Percentiles rank a stretch among this genome's conserved stretches.
Conservation (phyloP, 345 rosid genomes). For the Sonneratia caseolaris region DNA sequence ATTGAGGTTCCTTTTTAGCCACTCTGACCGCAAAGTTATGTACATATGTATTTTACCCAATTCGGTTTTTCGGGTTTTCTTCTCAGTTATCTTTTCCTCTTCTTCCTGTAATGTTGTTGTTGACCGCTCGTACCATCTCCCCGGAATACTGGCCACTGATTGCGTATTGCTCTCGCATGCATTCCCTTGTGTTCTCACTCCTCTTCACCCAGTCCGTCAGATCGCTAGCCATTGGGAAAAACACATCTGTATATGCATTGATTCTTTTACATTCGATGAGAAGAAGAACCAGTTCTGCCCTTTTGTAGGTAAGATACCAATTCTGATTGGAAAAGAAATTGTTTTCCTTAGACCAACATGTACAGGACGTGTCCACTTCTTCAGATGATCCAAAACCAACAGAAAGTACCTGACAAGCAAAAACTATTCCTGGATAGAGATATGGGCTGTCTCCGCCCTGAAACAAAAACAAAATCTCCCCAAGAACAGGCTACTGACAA, state of each 20-base stretch:
- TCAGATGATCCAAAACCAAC: not conserved
- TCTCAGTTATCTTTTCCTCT: constrained; percentile 6
- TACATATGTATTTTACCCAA: constrained; percentile 1
- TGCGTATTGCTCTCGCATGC: not conserved
- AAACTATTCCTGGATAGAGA: not conserved
- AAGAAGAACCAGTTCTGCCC: not conserved
- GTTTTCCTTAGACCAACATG: not conserved
- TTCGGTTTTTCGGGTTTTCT: constrained; percentile 3
- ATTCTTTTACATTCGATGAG: not conserved
- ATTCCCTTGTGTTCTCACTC: not conserved
- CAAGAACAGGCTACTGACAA: constrained; percentile 8
- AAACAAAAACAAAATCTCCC: not conserved
- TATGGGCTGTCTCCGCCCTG: not conserved
- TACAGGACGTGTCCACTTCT: not conserved
- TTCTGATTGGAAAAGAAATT: not conserved
- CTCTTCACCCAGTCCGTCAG: too few relatives aligned
- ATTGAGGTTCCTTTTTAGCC: not conserved
- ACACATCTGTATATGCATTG: not conserved
- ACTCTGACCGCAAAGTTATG: not conserved
- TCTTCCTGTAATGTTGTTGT: constrained; percentile 1
- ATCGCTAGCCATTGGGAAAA: too few relatives aligned
- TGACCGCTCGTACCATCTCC: constrained; percentile 8
- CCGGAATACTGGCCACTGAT: constrained; percentile 2
- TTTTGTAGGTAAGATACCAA: not conserved
- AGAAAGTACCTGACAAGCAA: not conserved